A percentile compares a stretch with the other conserved stretches of the same genome.
phyloP scores from a whole-genome alignment of 116 monocot genomes.

The Thalassia testudinum region DNA sequence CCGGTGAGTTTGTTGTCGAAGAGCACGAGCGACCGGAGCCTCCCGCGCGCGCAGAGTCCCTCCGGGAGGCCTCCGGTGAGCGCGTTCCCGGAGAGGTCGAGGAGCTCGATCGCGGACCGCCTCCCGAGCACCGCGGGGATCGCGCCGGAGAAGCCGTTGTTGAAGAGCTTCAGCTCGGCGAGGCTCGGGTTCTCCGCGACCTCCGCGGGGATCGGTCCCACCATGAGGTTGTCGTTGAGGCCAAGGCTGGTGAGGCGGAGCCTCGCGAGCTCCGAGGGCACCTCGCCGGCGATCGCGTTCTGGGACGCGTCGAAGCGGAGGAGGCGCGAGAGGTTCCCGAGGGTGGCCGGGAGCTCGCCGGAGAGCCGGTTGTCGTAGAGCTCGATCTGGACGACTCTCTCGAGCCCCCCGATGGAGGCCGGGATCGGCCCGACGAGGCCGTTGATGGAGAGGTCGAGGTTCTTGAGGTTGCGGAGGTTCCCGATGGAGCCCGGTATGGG shows the following conservation, averaged over 20 bases:
- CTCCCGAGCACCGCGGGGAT: slow-evolving; percentile 28
- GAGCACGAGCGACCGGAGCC: slow-evolving; percentile 12
- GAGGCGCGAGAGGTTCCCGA: slow-evolving; percentile 25
- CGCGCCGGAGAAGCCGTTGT: slow-evolving; percentile 28
- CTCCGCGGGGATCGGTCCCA: slow-evolving; percentile 21
- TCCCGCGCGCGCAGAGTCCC: slow-evolving; percentile 16
- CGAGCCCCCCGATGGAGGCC: slow-evolving; percentile 22
- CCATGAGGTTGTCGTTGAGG: slow-evolving; percentile 37
- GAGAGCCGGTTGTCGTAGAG: slow-evolving; percentile 25
- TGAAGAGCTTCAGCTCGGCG: slow-evolving; percentile 35
- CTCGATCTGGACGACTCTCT: slow-evolving; percentile 28
- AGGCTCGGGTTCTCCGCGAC: slow-evolving; percentile 26
- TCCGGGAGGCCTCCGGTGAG: slow-evolving; percentile 25
- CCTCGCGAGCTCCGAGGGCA: slow-evolving; percentile 25
- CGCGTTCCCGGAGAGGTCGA: slow-evolving; percentile 33
- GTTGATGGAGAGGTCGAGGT: slow-evolving; percentile 41
- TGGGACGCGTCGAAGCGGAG: slow-evolving; percentile 30
- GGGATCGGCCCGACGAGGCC: slow-evolving; percentile 26
- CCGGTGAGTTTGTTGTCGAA: slow-evolving; percentile 41
- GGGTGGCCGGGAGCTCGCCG: slow-evolving; percentile 26
- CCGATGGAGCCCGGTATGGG: slow-evolving; percentile 36
- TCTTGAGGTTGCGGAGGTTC: slow-evolving; percentile 16
- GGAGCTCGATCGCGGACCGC: slow-evolving; percentile 11
- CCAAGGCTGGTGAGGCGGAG: slow-evolving; percentile 17
- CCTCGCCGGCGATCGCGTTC: slow-evolving; percentile 29